Base-by-base conservation (phyloP, 352 stramenopile species). In the Pythium monospermum region DNA sequence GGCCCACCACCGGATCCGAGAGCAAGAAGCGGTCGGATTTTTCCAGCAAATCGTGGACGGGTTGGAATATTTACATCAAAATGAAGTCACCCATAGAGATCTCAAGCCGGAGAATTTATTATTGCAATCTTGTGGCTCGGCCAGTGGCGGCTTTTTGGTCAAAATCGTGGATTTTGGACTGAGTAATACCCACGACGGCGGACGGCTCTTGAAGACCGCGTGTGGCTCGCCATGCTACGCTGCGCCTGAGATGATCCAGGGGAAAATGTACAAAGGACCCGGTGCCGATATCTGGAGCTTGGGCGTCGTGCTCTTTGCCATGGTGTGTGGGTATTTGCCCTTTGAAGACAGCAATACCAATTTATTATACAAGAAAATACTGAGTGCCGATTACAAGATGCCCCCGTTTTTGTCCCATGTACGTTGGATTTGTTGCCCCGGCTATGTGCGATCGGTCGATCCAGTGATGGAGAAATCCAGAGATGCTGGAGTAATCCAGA, bases 121-220 rank as follows among this genome's bases (percentile, higher is more conserved):
- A 26, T 66, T 97, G 19, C 86, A 96, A 52, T 78, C 78, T 13
- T 68, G 58, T 6, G 22, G 30, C 3, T 35, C 44, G 15, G 62
- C 58, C 36, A 44, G 49, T 32, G 75, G 35, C 58, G 68, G 54
- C 25, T 70, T 61, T 19, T 44, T 70, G 5, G 68, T 95, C 58
- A 97, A 97, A 57, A 95, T 97, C 46, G 87, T 95, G 15, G 91
- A 97, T 57, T 97, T 97, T 77, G 91, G 91, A 1, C 69, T 97
- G 3, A 94, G 77, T 59, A 97, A 97, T 44, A 96, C 75, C 1
- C 81, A 96, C 60, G 89, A 97, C 18, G 64, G 63, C 25, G 73
- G 67, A 0, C 64, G 67, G 7, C 33, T 97, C n/a, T 63, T 98
- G 16, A 65, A 72, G 12, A 98, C 91, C 2, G 87, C 91, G 4